Conservation (phyloP, 257 asterid species). For the Primulina tabacum region DNA sequence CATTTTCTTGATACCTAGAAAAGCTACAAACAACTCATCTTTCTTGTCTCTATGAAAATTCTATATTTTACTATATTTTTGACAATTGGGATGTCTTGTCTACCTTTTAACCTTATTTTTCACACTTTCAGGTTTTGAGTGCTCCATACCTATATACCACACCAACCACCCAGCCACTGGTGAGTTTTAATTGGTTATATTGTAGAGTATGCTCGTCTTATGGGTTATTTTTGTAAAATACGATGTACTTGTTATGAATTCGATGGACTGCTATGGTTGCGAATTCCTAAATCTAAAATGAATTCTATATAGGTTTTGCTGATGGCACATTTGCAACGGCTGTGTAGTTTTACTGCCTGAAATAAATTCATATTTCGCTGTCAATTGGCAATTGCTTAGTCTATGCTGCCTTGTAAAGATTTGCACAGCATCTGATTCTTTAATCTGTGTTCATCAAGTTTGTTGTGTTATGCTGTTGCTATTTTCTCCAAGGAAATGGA, state of each 20-base stretch:
- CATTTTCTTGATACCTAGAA: neutral
- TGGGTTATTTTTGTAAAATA: neutral
- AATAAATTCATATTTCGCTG: neutral
- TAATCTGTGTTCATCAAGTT: neutral
- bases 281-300: neutral
- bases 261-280: neutral
- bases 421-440: neutral
- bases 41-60: neutral
- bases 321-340: neutral
- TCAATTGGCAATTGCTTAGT: neutral
- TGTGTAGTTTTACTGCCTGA: neutral
- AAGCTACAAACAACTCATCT: neutral
- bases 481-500: slow-evolving; percentile 40
- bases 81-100: neutral
- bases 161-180: slow-evolving; percentile 41
- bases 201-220: neutral
- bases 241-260: neutral
- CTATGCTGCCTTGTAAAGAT: neutral
- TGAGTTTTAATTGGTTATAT: slow-evolving; percentile 26
- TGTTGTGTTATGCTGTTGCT: neutral
- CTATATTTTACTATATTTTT: too few species aligned
- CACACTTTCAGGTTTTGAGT: slow-evolving; percentile 65
- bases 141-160: slow-evolving; percentile 70
- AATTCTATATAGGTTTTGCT: neutral
- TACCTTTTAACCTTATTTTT: neutral